Base-by-base conservation (phyloP, 306 rosid species). In the Quercus variabilis region DNA sequence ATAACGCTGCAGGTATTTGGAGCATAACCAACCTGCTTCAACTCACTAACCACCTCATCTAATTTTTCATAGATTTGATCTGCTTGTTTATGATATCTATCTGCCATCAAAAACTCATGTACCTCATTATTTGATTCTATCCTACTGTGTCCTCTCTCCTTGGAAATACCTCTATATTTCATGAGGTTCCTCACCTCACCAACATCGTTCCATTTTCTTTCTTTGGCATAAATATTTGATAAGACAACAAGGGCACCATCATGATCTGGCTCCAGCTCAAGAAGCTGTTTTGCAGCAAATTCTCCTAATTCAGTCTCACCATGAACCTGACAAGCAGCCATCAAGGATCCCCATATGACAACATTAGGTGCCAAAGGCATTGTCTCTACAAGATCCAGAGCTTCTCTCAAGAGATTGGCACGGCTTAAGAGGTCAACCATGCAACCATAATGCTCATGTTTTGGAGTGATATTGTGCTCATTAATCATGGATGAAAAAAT, bases 361-460 rank as follows among this genome's bases (percentile, higher is more conserved):
- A 88, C 93, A 73, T 89, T 92, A 19, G 95, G 97, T 9, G 91
- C 87, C n/a, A 91, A 79, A 13, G 93, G 88, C 96, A 94, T 94
- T 19, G 90, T 78, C 86, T 94, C 98, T 30, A 88, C 82, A 52
- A 94, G 77, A 81, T 87, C 92, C 63, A 90, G 87, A 77, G 97
- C 97, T 75, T 91, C 94, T 73, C 87, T 86, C 81, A 92, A 69
- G 70, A 85, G 83, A 73, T 91, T 90, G 79, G 97, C 97, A 76
- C 97, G 92, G 80, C 98, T 89, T 80, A 78, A 91, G 69, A 92
- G 90, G 84, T 94, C 97, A 69, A 94, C 92, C 97, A 94, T 86
- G 86, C 99, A 92, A 70, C 99, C 99, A 71, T 88, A 94, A 85
- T 94, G 97, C 76, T 90, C 93, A 10, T 80, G 97, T 80, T 85